phyloP scores from a whole-genome alignment of 306 rosid genomes.

The Quillaja saponaria region DNA sequence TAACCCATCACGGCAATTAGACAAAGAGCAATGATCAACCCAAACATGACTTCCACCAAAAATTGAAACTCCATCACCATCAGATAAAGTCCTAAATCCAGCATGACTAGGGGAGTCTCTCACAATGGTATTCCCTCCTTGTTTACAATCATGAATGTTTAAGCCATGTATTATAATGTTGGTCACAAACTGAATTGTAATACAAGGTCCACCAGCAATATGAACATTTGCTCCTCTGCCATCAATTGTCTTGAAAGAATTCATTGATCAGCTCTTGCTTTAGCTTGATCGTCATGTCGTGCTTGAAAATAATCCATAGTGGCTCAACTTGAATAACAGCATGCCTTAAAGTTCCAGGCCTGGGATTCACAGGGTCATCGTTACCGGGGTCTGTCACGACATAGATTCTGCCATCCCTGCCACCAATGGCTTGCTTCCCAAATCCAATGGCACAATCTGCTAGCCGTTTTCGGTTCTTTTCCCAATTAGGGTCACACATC shows the following conservation, averaged over 20 bases:
- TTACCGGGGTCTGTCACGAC: slow-evolving; percentile 68
- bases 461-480: slow-evolving; percentile 56
- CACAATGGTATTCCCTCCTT: slow-evolving; percentile 76
- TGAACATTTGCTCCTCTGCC: slow-evolving; percentile 81
- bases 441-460: slow-evolving; percentile 89
- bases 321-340: slow-evolving; percentile 82
- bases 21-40: slow-evolving; percentile 84
- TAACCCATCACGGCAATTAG: slow-evolving; percentile 73
- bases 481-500: slow-evolving; percentile 87
- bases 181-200: slow-evolving; percentile 75
- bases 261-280: slow-evolving; percentile 73
- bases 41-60: slow-evolving; percentile 90
- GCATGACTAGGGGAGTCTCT: slow-evolving; percentile 79
- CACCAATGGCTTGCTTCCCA: slow-evolving; percentile 82
- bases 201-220: slow-evolving; percentile 92
- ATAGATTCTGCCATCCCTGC: slow-evolving; percentile 72
- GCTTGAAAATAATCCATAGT: slow-evolving; percentile 73
- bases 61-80: slow-evolving; percentile 82
- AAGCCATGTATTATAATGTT: slow-evolving; percentile 80
- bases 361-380: slow-evolving; percentile 71
- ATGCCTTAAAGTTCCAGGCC: slow-evolving; percentile 70
- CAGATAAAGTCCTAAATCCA: slow-evolving; percentile 83
- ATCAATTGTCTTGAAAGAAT: slow-evolving; percentile 86
- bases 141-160: slow-evolving; percentile 79
- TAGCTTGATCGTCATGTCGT: slow-evolving; percentile 73